Conservation (phyloP, 768 basidiomycete species). For the Tricholoma sp. region DNA sequence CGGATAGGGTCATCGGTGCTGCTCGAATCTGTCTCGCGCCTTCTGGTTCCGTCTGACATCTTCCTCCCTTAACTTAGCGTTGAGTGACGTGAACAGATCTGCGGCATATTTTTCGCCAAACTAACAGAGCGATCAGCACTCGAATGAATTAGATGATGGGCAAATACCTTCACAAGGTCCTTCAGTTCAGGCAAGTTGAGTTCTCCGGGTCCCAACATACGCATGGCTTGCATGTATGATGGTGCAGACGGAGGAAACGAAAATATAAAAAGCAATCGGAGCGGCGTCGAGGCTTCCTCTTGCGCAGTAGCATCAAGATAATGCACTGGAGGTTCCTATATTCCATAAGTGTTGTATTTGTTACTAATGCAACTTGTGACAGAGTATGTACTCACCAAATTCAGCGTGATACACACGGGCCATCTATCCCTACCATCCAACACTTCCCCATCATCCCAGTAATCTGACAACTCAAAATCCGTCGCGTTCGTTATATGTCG, state of each 20-base stretch:
- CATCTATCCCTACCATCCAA: conserved; percentile 59
- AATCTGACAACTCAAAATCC: conserved; percentile 85
- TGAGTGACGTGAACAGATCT: conserved; percentile 50
- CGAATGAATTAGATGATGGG: conserved; percentile 4
- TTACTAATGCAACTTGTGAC: background rate
- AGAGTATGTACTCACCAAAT: conserved; percentile 49
- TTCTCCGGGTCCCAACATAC: conserved; percentile 60
- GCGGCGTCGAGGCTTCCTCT: conserved; percentile 66
- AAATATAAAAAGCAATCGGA: conserved; percentile 58
- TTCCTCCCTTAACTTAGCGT: conserved; percentile 62
- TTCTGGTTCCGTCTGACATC: conserved; percentile 55
- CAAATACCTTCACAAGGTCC: conserved; percentile 61
- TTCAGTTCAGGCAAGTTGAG: conserved; percentile 43
- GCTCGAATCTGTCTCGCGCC: conserved; percentile 49
- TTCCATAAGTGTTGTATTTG: background rate
- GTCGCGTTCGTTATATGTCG: conserved; percentile 45
- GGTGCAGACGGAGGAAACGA: conserved; percentile 43
- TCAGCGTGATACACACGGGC: conserved; percentile 77
- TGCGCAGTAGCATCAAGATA: conserved; percentile 70
- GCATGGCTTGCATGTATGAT: conserved; percentile 55
- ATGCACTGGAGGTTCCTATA: conserved; percentile 51
- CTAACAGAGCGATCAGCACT: conserved; percentile 27
- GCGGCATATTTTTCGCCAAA: conserved; percentile 62
- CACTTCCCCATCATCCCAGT: conserved; percentile 79
- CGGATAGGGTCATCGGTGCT: conserved; percentile 11